A percentile compares a stretch with the other conserved stretches of the same genome.
These are phyloP conservation scores for Hyaloperonospora brassicae DNA, from an alignment of 352 stramenopile species.

Conservation along the genomic window DNA sequence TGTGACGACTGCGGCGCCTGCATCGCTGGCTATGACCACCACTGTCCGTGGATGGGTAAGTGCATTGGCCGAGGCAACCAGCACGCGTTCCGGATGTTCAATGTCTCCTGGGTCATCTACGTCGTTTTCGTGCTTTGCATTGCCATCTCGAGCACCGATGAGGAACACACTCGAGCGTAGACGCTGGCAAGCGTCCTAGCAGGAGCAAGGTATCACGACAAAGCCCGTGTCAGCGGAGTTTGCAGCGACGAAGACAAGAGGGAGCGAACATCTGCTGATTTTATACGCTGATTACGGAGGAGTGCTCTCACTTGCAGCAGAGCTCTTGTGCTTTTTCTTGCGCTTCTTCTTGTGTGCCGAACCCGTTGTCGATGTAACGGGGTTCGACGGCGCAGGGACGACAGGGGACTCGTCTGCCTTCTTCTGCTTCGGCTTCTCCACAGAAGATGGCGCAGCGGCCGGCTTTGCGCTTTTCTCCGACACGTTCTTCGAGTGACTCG, in stretches of 20 bases:
- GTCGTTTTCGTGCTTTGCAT: slow-evolving; percentile 69
- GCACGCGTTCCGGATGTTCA: slow-evolving; percentile 87
- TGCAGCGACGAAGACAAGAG: not conserved
- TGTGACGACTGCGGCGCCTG: slow-evolving; percentile 92
- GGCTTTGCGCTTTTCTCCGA: slow-evolving; percentile 32
- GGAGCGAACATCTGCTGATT: slow-evolving; percentile 18
- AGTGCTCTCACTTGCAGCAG: slow-evolving; percentile 11
- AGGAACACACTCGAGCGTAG: slow-evolving; percentile 32
- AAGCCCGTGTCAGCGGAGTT: not conserved
- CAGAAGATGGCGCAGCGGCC: slow-evolving; percentile 1
- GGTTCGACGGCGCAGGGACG: slow-evolving; percentile 10
- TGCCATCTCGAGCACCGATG: slow-evolving; percentile 49
- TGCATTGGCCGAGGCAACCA: slow-evolving; percentile 90
- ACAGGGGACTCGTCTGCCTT: slow-evolving; percentile 11
- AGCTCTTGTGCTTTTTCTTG: slow-evolving; percentile 43
- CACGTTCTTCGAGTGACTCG: slow-evolving; percentile 38
- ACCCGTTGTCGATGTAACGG: slow-evolving; percentile 2
- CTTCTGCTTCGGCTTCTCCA: slow-evolving; percentile 26
- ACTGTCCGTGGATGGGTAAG: slow-evolving; percentile 93
- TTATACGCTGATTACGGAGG: slow-evolving; percentile 19
- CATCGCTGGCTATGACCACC: slow-evolving; percentile 83
- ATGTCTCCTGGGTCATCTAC: slow-evolving; percentile 73
- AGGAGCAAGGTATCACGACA: slow-evolving; percentile 6
- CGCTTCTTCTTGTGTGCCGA: slow-evolving; percentile 51
- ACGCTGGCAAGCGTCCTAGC: slow-evolving; percentile 27